Base-by-base conservation (phyloP, 164 flowering plant genomes). In the Buxus sempervirens region DNA sequence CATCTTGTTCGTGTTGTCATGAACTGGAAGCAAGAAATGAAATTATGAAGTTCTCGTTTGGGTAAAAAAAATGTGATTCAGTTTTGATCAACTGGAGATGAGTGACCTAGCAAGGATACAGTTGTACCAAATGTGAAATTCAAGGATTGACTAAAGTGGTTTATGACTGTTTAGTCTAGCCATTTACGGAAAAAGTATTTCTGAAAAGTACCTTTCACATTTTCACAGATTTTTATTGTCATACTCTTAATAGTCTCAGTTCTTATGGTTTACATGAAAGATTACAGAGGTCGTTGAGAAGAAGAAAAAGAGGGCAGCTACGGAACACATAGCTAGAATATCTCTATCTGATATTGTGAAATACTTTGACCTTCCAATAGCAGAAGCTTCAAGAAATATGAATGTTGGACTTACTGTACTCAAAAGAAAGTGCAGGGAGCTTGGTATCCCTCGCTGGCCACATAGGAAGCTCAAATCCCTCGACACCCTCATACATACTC, bases 361-460 rank as follows among this genome's bases (percentile, higher is more conserved):
- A 73, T 79, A 84, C 76, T 89, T 89, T 63, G 79, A 79, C 71
- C 69, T 86, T 55, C 88, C 91, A 0, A 87, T 87, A 10, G 66
- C 66, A n/a, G 88, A 85, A 80, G 88, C 91, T 60, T 81, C 91
- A 20, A 83, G 69, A 74, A 78, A 73, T 27, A 60, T 87, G 45
- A 82, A 84, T 26, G 78, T 87, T 72, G 91, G 89, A 38, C 77
- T 85, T 45, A 85, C 91, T 4, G 88, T 81, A 23, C 83, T 87
- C 56, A 87, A 87, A 78, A 84, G 73, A 70, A 85, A 80, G 66
- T 87, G 91, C 78, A 81, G 89, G 71, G 89, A 85, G 66, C 78
- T 85, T 23, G 91, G 89, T 12, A 87, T 87, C 51, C 88, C 81
- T 75, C 85, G 91, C 15, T 87, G 91, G 89, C 91, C 91, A 2